Base-by-base conservation (phyloP, 768 basidiomycete genomes). In the Kwoniella shandongensis region DNA sequence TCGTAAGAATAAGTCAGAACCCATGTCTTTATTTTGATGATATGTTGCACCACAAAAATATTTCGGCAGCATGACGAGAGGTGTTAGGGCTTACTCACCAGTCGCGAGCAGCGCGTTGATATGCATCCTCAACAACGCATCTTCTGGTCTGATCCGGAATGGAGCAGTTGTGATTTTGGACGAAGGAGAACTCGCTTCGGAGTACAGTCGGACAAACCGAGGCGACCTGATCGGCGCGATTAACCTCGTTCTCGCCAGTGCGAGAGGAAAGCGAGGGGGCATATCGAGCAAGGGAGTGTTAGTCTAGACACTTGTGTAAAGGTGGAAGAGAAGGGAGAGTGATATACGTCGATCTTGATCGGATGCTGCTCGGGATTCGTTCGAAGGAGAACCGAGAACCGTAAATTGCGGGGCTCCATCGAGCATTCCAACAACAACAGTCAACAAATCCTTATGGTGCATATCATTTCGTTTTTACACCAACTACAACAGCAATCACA, bases 141-240 rank as follows among this genome's bases (percentile, higher is more conserved):
- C 49, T 27, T 66, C 57, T 13, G 67, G 72, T 29, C 48, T 35
- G 15, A 61, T 57, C 15, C 54, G 57, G 57, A 73, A 73, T 22
- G 72, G 72, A 12, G 66, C 69, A 3, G 62, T 53, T 22, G 38
- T 59, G 23, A 73, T 73, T 54, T 73, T 73, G 48, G 54, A 27
- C 1, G 69, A 71, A 44, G 55, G 66, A 15, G 69, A 67, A 18
- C 41, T 41, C 18, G 52, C 51, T 12, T 36, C 48, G 23, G 51
- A 26, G 15, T 42, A 22, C n/a, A 7, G 26, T 26, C 55, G 55
- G 38, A 50, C 32, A n/a, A 38, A 18, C 2, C 17, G n/a, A 15
- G 12, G 30, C 4, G 40, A 54, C 12, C 36, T 29, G 40, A n/a
- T n/a, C 20, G 18, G 20, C 27, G 38, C 44, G 30, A 29, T n/a